Evolutionary conservation across 352 stramenopile species (phyloP).

Genomic region (Pythium sp.): DNA sequence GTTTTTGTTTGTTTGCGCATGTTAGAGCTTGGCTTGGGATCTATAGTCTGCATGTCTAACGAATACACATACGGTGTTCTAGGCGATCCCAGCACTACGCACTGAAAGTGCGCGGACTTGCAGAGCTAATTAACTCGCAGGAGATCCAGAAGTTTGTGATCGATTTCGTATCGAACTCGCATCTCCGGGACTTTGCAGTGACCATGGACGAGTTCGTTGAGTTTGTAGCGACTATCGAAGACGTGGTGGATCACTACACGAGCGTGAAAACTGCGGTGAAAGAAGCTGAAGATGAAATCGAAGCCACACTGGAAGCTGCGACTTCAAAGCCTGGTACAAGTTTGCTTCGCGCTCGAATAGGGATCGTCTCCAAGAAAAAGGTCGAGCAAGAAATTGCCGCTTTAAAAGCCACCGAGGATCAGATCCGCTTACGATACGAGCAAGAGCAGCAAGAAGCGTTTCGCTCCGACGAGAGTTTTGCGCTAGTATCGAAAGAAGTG

Average conservation of each 20-base stretch:
- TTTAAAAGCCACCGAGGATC: slow-evolving; percentile 36
- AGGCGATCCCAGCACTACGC: slow-evolving; percentile 40
- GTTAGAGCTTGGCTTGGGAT: background rate
- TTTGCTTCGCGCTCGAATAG: slow-evolving; percentile 34
- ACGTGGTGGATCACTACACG: slow-evolving; percentile 43
- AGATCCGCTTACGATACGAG: slow-evolving; percentile 28
- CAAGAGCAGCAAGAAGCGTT: slow-evolving; percentile 22
- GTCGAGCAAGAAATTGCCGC: slow-evolving; percentile 44
- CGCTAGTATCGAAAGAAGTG: slow-evolving; percentile 40
- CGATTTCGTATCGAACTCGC: slow-evolving; percentile 39
- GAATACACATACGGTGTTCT: background rate
- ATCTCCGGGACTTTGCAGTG: slow-evolving; percentile 23
- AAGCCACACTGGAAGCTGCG: slow-evolving; percentile 29
- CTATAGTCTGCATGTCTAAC: background rate
- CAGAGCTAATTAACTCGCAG: slow-evolving; percentile 32
- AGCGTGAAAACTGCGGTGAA: slow-evolving; percentile 43
- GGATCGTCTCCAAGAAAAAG: slow-evolving; percentile 58
- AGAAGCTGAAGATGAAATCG: slow-evolving; percentile 63
- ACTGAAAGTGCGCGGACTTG: slow-evolving; percentile 39
- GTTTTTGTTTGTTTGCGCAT: slow-evolving; percentile 12
- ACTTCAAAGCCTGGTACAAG: slow-evolving; percentile 23
- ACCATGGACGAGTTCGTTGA: slow-evolving; percentile 41
- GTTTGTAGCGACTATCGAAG: slow-evolving; percentile 57
- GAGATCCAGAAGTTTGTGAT: slow-evolving; percentile 63
- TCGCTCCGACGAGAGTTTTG: slow-evolving; percentile 15